Evolutionary conservation across 768 basidiomycete species (phyloP), one percentile per base, ranked within the genome.

Genomic region (Leccinum incarnatum): DNA sequence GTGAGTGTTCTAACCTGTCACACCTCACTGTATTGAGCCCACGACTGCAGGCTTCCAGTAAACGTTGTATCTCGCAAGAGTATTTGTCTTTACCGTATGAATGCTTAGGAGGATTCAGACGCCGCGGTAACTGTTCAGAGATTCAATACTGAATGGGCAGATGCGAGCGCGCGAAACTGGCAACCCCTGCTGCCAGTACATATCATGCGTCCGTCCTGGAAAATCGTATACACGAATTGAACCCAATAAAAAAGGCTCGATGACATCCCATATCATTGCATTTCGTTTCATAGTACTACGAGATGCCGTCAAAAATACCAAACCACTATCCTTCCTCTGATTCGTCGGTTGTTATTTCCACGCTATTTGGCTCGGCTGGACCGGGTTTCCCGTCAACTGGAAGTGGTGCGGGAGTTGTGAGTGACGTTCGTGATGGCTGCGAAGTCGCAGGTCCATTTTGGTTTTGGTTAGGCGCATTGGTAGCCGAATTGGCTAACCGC

Each of bases 401-500:
- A 46, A 72, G 70, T 14, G 75, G 66, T 30, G 73, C 62, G 47
- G 77, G 65, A 15, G 69, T 68, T 34, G 74, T 51, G 11, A 60
- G 61, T n/a, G 71, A 67, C 15, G 69, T 34, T 15, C 53, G 69
- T 29, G 72, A 68, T 10, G 71, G 57, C 51, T 73, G 72, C 21
- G 70, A 59, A 34, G 68, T 62, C 19, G 73, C 62, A 25, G 64
- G 61, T 57, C 69, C 73, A 48, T 68, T 71, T 57, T 72, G 72
- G 21, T 56, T 67, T 57, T 72, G 72, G 27, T 56, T 67, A 46
- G 76, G 65, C 2, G 74, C 62, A 53, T 54, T 67, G 34, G 71
- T 58, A 53, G 70, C 62, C 53, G 82, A 80, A 60, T 81, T 87
- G 30, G 95, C 93, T 54, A 98, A 73, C 30, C 95, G 84, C 67